These are phyloP conservation scores for Colletotrichum costaricense DNA, from an alignment of 2,329 filamentous ascomycete genomes.

Conservation along the genomic window DNA sequence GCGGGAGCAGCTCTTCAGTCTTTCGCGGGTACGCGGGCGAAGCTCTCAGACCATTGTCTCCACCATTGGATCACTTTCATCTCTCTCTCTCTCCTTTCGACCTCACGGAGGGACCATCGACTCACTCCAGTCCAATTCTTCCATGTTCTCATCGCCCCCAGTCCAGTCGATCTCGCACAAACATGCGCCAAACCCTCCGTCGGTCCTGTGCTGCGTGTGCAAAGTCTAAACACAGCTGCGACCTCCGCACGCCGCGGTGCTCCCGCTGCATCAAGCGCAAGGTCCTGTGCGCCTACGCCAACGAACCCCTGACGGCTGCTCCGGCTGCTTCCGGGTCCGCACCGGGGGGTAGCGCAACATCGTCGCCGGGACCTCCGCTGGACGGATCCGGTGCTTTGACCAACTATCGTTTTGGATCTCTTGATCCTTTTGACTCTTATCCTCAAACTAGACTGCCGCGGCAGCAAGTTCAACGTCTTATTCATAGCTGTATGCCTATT, in stretches of 20 bases:
- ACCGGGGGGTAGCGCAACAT: neutral
- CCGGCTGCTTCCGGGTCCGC: conserved; percentile 8
- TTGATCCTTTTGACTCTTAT: conserved; percentile 69
- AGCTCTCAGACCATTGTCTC: neutral
- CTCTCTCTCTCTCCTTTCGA: neutral
- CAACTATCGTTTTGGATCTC: conserved; percentile 46
- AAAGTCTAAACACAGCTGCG: conserved; percentile 66
- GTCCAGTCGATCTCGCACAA: conserved; percentile 24
- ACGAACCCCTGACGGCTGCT: conserved; percentile 57
- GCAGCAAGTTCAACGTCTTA: conserved; percentile 63
- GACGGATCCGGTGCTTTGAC: conserved; percentile 35
- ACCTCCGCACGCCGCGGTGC: conserved; percentile 64
- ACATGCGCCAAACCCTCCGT: conserved; percentile 67
- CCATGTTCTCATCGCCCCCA: neutral
- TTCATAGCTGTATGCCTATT: conserved; percentile 61
- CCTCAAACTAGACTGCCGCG: conserved; percentile 63
- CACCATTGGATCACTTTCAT: neutral
- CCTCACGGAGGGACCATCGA: neutral
- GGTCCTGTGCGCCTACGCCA: conserved; percentile 62
- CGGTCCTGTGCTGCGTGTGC: conserved; percentile 67
- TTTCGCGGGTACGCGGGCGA: neutral
- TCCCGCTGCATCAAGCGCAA: conserved; percentile 64
- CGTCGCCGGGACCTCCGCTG: neutral
- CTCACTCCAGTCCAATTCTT: neutral
- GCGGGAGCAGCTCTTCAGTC: neutral